Percentiles rank a stretch among this genome's conserved stretches.
Evolutionary conservation across 306 rosid genomes (phyloP).

Genomic region (Carpinus viminea): DNA sequence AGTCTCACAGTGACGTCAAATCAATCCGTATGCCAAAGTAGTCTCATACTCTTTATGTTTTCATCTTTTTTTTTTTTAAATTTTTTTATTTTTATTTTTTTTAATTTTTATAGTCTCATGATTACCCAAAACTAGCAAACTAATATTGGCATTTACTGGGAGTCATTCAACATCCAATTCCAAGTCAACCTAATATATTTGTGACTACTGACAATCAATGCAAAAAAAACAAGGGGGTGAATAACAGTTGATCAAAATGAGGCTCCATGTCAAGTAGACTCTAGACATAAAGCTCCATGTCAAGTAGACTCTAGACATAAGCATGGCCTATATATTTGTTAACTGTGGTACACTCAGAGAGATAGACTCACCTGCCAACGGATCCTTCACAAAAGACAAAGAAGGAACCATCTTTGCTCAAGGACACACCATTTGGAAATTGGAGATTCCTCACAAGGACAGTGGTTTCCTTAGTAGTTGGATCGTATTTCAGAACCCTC

Average conservation of each 20-base stretch:
- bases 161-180: neutral
- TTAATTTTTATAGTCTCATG: neutral
- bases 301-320: neutral
- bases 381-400: conserved; percentile 70
- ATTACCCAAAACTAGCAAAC: neutral
- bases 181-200: neutral
- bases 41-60: neutral
- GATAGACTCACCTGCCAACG: conserved; percentile 67
- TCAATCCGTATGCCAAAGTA: neutral
- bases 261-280: neutral
- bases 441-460: conserved; percentile 75
- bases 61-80: too few relatives aligned
- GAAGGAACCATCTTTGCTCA: conserved; percentile 91
- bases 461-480: conserved; percentile 67
- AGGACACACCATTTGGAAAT: conserved; percentile 88
- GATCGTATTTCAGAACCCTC: conserved; percentile 76
- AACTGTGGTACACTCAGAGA: neutral
- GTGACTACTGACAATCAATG: too few relatives aligned
- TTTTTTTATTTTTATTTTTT: too few relatives aligned
- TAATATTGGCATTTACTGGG: neutral
- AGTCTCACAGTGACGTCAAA: neutral
- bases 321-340: neutral
- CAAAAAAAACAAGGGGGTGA: neutral
- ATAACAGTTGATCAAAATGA: neutral
- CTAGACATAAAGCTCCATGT: neutral